Conservation (phyloP, 305 asterid species). For the Stenogyne calaminthoides region DNA sequence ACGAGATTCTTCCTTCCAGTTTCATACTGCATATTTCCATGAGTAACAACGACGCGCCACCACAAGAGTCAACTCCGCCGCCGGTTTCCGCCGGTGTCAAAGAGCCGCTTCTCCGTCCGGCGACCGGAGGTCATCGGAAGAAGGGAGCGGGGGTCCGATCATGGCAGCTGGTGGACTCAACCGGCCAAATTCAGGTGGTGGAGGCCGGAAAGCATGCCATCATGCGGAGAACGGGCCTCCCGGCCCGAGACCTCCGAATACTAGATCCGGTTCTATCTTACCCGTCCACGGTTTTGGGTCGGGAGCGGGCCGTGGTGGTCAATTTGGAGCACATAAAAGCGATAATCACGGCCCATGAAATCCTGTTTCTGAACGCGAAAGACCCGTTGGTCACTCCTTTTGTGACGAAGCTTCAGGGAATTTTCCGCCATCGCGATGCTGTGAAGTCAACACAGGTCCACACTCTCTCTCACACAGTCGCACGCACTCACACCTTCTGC, state of each 20-base stretch:
- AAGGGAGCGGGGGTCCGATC: slow-evolving; percentile 63
- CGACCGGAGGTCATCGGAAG: slow-evolving; percentile 46
- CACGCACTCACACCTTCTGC: background rate
- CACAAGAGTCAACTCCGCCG: slow-evolving; percentile 19
- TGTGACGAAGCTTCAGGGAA: slow-evolving; percentile 61
- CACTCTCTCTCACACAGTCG: background rate
- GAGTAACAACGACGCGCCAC: slow-evolving; percentile 23
- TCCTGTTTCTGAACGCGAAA: slow-evolving; percentile 61
- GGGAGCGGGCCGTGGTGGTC: slow-evolving; percentile 80
- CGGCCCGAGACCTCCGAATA: slow-evolving; percentile 90
- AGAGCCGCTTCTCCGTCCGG: slow-evolving; percentile 33
- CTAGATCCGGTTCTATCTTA: slow-evolving; percentile 74
- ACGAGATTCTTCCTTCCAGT: background rate
- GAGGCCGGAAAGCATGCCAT: slow-evolving; percentile 83
- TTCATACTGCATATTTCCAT: background rate
- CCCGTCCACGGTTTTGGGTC: slow-evolving; percentile 76
- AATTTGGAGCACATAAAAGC: slow-evolving; percentile 80
- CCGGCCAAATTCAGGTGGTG: slow-evolving; percentile 64
- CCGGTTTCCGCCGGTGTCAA: slow-evolving; percentile 37
- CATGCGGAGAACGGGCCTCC: slow-evolving; percentile 83
- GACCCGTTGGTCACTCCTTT: slow-evolving; percentile 75
- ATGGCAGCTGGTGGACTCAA: slow-evolving; percentile 65
- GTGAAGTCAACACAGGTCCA: slow-evolving; percentile 19
- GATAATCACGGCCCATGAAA: slow-evolving; percentile 71
- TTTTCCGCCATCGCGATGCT: slow-evolving; percentile 54